Evolutionary conservation across 176 grass and related monocot genomes (phyloP).

Genomic region (Urochloa ruziziensis): DNA sequence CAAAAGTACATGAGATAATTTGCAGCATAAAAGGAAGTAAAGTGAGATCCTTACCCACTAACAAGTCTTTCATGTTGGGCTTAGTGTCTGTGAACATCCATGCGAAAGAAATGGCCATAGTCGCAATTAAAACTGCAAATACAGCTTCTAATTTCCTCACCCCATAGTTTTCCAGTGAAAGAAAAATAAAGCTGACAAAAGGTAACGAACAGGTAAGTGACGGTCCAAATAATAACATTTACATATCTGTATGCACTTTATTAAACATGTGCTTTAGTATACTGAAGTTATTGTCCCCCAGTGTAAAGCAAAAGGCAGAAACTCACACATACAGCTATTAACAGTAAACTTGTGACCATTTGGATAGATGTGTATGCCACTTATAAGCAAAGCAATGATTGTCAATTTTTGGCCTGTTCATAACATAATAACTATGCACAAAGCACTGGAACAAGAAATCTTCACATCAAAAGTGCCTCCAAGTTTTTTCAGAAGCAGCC

Average conservation of each 20-base stretch:
- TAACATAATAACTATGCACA: neutral
- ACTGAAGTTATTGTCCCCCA: neutral
- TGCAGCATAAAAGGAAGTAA: neutral
- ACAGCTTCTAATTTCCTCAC: conserved; percentile 92
- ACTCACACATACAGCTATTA: no score
- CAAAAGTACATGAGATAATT: neutral
- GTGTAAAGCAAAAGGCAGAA: conserved; percentile 9
- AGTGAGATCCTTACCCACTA: conserved; percentile 60
- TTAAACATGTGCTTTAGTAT: neutral
- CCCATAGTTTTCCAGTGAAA: conserved; percentile 95
- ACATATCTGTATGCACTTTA: neutral
- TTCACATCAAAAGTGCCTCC: neutral
- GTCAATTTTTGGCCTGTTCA: neutral
- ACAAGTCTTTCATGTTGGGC: conserved; percentile 68
- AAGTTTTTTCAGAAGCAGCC: neutral
- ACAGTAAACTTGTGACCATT: neutral
- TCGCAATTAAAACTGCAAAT: conserved; percentile 91
- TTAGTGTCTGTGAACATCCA: conserved; percentile 92
- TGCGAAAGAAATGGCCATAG: conserved; percentile 87
- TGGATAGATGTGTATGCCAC: neutral
- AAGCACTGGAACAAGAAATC: neutral
- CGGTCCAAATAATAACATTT: neutral
- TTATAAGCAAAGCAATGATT: neutral
- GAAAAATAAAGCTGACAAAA: conserved; percentile 88
- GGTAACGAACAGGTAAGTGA: neutral